phyloP scores from a whole-genome alignment of 176 grass and related monocot species.

The Rhynchospora tenuis region DNA sequence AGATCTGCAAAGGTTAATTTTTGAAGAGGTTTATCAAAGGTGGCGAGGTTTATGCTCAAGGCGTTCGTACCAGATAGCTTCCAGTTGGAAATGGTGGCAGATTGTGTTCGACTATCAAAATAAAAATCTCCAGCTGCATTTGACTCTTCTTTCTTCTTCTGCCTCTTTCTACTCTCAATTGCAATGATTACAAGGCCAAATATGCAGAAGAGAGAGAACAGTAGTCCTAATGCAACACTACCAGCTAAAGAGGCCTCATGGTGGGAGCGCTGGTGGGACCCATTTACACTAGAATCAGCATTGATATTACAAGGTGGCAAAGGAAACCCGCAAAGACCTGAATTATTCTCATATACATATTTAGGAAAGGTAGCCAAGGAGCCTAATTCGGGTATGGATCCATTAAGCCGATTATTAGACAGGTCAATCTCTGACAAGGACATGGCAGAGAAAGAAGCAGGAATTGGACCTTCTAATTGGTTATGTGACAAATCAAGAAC shows the following conservation, averaged over 20 bases:
- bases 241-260: conserved; percentile 60
- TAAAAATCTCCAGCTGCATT: conserved; percentile 55
- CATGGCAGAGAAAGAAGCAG: conserved; percentile 56
- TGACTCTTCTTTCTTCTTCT: conserved; percentile 48
- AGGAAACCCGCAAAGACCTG: conserved; percentile 76
- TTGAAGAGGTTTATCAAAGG: conserved; percentile 70
- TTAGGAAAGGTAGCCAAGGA: conserved; percentile 71
- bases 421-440: conserved; percentile 83
- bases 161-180: conserved; percentile 61
- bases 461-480: conserved; percentile 66
- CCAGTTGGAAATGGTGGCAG: conserved; percentile 72
- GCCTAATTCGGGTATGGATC: conserved; percentile 74
- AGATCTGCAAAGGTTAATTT: conserved; percentile 84
- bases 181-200: conserved; percentile 62
- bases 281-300: conserved; percentile 19
- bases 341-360: conserved; percentile 67
- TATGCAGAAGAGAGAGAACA: conserved; percentile 75
- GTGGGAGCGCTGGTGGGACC: conserved; percentile 28
- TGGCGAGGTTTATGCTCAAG: conserved; percentile 56
- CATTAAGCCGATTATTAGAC: conserved; percentile 81
- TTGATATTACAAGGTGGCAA: conserved; percentile 25
- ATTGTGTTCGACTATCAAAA: conserved; percentile 70
- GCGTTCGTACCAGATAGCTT: conserved; percentile 81
- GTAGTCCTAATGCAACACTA: conserved; percentile 62
- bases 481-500: conserved; percentile 90